Evolutionary conservation across 2,329 filamentous ascomycete species (phyloP).

Genomic region (Capronia epimyces): DNA sequence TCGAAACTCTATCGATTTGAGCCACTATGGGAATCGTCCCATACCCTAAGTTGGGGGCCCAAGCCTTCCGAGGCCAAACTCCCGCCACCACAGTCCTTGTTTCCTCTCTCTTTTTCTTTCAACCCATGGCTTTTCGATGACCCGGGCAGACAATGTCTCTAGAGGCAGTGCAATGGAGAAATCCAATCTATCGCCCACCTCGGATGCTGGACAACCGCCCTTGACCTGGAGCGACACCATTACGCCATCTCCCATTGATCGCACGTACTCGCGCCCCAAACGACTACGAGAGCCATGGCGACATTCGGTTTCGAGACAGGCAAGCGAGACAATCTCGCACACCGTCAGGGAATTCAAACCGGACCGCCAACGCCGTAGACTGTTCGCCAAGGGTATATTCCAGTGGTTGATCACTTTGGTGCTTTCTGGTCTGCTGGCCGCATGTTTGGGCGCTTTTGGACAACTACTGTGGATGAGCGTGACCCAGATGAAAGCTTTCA

Average conservation of each 20-base stretch:
- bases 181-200: not conserved
- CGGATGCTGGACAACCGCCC: not conserved
- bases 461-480: constrained; percentile 16
- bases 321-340: not conserved
- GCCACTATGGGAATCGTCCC: not conserved
- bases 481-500: constrained; percentile 26
- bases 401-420: constrained; percentile 23
- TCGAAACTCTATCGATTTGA: not conserved
- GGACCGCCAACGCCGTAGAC: constrained; percentile 19
- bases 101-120: not conserved
- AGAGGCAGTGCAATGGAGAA: constrained; percentile 5
- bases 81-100: not conserved
- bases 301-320: constrained; percentile 21
- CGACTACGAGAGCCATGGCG: constrained; percentile 22
- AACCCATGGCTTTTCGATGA: not conserved
- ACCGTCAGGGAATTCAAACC: constrained; percentile 26
- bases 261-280: constrained; percentile 1
- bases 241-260: not conserved
- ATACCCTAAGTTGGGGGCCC: not conserved
- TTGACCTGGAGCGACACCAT: constrained; percentile 2
- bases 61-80: not conserved
- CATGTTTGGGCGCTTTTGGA: constrained; percentile 19
- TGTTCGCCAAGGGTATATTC: constrained; percentile 18
- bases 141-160: not conserved
- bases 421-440: constrained; percentile 22